These are phyloP conservation scores for Narthecium ossifragum DNA, from an alignment of 106 monocot genomes.

Conservation along the genomic window DNA sequence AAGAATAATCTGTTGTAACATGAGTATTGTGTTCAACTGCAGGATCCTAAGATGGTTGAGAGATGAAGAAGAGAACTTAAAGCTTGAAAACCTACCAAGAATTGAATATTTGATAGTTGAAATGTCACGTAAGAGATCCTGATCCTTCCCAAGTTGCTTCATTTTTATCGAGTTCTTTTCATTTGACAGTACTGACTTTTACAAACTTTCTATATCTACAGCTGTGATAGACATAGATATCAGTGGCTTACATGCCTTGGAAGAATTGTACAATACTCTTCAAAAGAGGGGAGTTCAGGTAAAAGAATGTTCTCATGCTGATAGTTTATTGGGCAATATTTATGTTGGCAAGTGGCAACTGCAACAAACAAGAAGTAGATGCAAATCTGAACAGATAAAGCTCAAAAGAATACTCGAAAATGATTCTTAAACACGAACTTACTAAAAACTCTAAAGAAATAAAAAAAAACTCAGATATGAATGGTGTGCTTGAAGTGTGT, in stretches of 20 bases:
- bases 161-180: background rate
- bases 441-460: no score
- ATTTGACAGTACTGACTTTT: background rate
- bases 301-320: no score
- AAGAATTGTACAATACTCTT: slow-evolving; percentile 47
- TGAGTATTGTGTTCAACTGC: slow-evolving; percentile 2
- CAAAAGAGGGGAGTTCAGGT: slow-evolving; percentile 54
- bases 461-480: no score
- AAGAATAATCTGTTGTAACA: background rate
- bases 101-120: slow-evolving; percentile 64
- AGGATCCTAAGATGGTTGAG: slow-evolving; percentile 76
- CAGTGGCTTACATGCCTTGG: slow-evolving; percentile 64
- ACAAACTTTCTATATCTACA: slow-evolving; percentile 13
- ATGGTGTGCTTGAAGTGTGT: no score
- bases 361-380: no score
- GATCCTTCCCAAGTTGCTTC: background rate
- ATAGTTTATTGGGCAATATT: no score
- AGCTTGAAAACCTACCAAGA: slow-evolving; percentile 19
- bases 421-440: no score
- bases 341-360: no score
- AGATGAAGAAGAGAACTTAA: slow-evolving; percentile 56
- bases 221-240: slow-evolving; percentile 77
- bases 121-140: slow-evolving; percentile 61
- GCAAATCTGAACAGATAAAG: no score
- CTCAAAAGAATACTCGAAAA: no score